These are phyloP conservation scores for Incumbomyces delicatus DNA, from an alignment of 2,329 filamentous ascomycete genomes.

Conservation along the genomic window DNA sequence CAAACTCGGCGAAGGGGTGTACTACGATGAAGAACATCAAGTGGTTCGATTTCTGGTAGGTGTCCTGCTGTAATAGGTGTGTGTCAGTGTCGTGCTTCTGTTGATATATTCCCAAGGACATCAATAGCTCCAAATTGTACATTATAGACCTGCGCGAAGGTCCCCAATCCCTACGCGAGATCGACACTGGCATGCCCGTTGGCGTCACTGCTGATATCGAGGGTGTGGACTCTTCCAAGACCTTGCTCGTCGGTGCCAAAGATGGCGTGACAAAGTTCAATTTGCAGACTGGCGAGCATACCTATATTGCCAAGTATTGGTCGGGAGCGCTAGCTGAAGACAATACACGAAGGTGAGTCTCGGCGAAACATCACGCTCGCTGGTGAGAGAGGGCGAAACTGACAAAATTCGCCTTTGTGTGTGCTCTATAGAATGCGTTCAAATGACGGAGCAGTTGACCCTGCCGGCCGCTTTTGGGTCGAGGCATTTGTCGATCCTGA, in stretches of 20 bases:
- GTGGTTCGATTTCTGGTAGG: conserved; percentile 32
- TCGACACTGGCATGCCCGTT: conserved; percentile 50
- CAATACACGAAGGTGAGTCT: conserved; percentile 37
- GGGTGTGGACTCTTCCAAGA: conserved; percentile 47
- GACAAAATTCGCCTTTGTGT: neutral
- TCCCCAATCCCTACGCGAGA: conserved; percentile 45
- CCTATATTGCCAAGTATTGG: conserved; percentile 50
- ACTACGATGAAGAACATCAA: conserved; percentile 29
- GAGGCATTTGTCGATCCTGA: conserved; percentile 78
- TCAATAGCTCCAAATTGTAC: conserved; percentile 66
- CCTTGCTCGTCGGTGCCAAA: conserved; percentile 71
- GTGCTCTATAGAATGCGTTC: conserved; percentile 40
- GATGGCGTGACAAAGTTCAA: conserved; percentile 72
- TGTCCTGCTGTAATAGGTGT: conserved; percentile 54
- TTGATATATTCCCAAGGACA: conserved; percentile 43
- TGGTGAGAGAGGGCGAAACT: too few relatives aligned
- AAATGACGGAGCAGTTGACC: conserved; percentile 78
- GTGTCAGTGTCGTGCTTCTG: conserved; percentile 36
- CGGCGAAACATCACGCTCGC: too few relatives aligned
- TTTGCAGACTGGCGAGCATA: conserved; percentile 46
- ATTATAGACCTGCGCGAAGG: conserved; percentile 57
- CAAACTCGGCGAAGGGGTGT: conserved; percentile 33
- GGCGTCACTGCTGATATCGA: conserved; percentile 71
- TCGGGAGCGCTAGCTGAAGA: conserved; percentile 37
- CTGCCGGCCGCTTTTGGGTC: conserved; percentile 72